Evolutionary conservation across 1,139 yeast genomes (phyloP), one percentile per base, ranked within the genome.

Genomic region (Hanseniaspora uvarum): DNA sequence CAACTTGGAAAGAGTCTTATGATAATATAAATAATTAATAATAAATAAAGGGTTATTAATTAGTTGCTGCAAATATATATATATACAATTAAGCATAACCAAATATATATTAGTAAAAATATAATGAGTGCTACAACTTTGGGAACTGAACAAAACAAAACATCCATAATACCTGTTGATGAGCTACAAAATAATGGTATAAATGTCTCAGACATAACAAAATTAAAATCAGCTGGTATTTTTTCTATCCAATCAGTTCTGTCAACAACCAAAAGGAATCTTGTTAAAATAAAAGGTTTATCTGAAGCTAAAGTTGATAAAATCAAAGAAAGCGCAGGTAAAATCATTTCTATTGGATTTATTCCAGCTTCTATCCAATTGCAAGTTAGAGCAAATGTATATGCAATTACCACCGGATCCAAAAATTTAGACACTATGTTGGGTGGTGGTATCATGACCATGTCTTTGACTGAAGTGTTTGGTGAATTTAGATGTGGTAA

Each of bases 401-500:
- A 94, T 56, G 86, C 96, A 63, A 73, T 92, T 56, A 87, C 97
- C 4, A 89, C 98, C 0, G 98, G 99, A 0, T 88, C 97, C 5
- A 87, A 88, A 64, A 94, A 88, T 63, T 74, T 92, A 56, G 98
- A 92, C 66, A 88, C 96, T 1, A 73, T 94, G 55, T 73, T 94
- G 34, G 97, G 96, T 11, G 99, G 99, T 50, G 99, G 99, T 28
- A 78, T 92, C 52, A 98, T 94, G 68, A 92, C 99, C 0, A 98
- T 98, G 1, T 84, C 95, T 1, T 84, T 94, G 60, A 92, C 99
- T 0, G 99, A 92, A 69, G 80, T 89, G 7, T 92, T 87, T 72
- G 99, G 99, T 43, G 98, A 92, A 69, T 94, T 89, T 68, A 80
- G 98, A 70, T 92, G 98, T 1, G 99, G 99, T 50, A 92, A 92